Conservation (phyloP, 139 green algal species). For the Tetradesmus lagerheimii region DNA sequence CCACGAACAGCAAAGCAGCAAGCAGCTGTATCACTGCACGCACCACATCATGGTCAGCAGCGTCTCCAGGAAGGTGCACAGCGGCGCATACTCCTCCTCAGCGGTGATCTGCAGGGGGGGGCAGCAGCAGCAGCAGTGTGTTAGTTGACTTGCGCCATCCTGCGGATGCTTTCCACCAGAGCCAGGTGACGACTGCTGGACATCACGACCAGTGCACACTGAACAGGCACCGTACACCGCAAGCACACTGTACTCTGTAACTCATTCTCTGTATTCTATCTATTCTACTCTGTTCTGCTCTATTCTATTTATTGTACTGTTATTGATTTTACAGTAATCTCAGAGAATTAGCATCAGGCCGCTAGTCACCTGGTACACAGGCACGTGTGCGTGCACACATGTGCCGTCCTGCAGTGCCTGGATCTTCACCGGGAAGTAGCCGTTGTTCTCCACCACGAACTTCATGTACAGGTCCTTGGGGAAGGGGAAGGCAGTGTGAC, state of each 20-base stretch:
- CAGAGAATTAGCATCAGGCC: not conserved
- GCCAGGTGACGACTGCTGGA: no score
- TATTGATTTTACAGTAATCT: no score
- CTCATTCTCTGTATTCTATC: no score
- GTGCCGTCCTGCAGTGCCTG: slow-evolving; percentile 89
- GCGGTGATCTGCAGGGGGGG: slow-evolving; percentile 78
- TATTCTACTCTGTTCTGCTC: no score
- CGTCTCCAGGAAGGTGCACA: slow-evolving; percentile 94
- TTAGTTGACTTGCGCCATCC: no score
- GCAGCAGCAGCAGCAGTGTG: slow-evolving; percentile 17
- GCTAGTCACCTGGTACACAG: slow-evolving; percentile 81
- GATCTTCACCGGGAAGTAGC: slow-evolving; percentile 92
- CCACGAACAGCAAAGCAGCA: no score
- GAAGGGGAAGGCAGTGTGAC: slow-evolving; percentile 78
- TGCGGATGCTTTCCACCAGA: no score
- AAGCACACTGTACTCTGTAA: no score
- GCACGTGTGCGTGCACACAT: slow-evolving; percentile 77
- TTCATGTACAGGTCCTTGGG: slow-evolving; percentile 83
- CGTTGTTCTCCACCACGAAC: slow-evolving; percentile 89
- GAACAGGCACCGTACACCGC: no score
- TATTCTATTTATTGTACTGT: no score
- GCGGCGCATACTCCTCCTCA: slow-evolving; percentile 72
- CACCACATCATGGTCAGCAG: slow-evolving; percentile 88
- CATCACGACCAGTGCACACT: no score
- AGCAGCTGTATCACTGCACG: not conserved